Evolutionary conservation across 2,329 filamentous ascomycete species (phyloP).

Genomic region (Fusarium begoniae): DNA sequence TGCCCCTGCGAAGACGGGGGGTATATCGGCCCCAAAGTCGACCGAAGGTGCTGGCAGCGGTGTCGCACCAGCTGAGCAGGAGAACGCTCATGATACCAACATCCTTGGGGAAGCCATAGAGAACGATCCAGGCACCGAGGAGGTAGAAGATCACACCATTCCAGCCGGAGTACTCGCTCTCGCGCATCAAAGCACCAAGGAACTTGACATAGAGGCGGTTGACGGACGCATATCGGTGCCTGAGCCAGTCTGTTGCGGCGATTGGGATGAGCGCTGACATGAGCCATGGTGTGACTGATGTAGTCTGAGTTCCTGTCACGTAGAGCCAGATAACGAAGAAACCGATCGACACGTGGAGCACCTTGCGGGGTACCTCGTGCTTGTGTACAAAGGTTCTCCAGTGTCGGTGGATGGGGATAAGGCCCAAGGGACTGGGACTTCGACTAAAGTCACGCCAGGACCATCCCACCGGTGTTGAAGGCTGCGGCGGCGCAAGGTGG

Average conservation of each 20-base stretch:
- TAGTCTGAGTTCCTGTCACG: slow-evolving; percentile 77
- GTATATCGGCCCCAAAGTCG: slow-evolving; percentile 91
- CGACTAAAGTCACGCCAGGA: slow-evolving; percentile 89
- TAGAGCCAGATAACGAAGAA: slow-evolving; percentile 93
- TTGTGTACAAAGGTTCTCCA: slow-evolving; percentile 94
- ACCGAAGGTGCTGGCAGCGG: slow-evolving; percentile 93
- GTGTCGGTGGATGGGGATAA: slow-evolving; percentile 94
- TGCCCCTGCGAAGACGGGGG: slow-evolving; percentile 82
- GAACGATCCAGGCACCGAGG: slow-evolving; percentile 85
- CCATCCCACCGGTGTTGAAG: slow-evolving; percentile 68
- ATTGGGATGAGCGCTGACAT: slow-evolving; percentile 86
- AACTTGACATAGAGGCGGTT: slow-evolving; percentile 88
- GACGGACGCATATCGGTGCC: slow-evolving; percentile 81
- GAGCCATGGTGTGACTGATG: slow-evolving; percentile 83
- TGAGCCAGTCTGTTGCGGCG: slow-evolving; percentile 80
- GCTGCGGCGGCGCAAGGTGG: slow-evolving; percentile 74
- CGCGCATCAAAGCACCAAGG: slow-evolving; percentile 93
- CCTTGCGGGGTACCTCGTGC: slow-evolving; percentile 95
- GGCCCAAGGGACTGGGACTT: slow-evolving; percentile 88
- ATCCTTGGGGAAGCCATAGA: slow-evolving; percentile 92
- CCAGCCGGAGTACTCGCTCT: slow-evolving; percentile 92
- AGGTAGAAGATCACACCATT: slow-evolving; percentile 99
- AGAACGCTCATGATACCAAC: slow-evolving; percentile 89
- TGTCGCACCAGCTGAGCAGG: slow-evolving; percentile 97
- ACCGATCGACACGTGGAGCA: slow-evolving; percentile 94